Evolutionary conservation across 495 filamentous ascomycete species (phyloP), one percentile per base, ranked within the genome.

Genomic region (Lasiosphaeria miniovina): DNA sequence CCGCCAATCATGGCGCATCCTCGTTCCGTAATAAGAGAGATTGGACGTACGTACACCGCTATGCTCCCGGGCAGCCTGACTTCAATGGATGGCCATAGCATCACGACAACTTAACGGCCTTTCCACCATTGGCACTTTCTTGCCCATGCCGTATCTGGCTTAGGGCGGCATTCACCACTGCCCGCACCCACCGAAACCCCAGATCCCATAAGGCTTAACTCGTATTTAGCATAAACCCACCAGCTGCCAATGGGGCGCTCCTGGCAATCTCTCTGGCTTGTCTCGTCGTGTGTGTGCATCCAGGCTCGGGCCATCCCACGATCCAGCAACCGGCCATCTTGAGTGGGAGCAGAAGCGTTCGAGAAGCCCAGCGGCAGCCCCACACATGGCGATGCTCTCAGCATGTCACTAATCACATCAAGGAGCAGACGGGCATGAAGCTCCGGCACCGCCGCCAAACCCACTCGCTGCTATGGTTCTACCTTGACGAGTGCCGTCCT

Each of bases 171-270:
- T n/a, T 46, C 43, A n/a, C 4, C 3, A n/a, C 11, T 1, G 43
- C 4, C 4, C 36, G 53, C 24, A 24, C 9, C 15, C 36, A 55
- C 38, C 38, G 57, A 60, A 60, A 49, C 61, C 52, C 58, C 43
- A 43, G 54, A 64, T 49, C 4, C 54, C 57, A 54, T 52, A 66
- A 65, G 62, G 61, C 62, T 64, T 63, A 54, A 10, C 24, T 59
- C 10, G 59, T 56, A 68, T 72, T 72, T 72, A 72, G 69, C 68
- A 72, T 72, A 72, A 72, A 72, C 52, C 65, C 65, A 60, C 41
- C 63, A 62, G 48, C 61, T 57, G 65, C 51, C 61, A 63, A 59
- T 57, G 58, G 60, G 24, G 24, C 40, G 68, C 58, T 64, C 65
- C 63, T 65, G 55, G 59, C 55, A 70, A 70, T 68, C 63, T 71